Base-by-base conservation (phyloP, 2,329 filamentous ascomycete species). In the Trichoderma koningii region DNA sequence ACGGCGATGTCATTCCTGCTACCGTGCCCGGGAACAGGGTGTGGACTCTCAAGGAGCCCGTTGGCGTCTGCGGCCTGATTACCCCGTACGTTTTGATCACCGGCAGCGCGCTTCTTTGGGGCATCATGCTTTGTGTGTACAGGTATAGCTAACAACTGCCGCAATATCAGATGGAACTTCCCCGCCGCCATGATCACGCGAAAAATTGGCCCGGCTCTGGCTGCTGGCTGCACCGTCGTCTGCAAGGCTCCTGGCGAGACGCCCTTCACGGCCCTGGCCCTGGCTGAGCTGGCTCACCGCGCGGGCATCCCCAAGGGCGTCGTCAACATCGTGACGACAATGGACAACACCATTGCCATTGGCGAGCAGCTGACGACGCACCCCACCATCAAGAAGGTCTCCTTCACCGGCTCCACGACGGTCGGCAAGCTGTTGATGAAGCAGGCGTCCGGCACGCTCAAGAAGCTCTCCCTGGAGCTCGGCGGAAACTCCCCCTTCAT, bases 401-500 rank as follows among this genome's bases (percentile, higher is more conserved):
- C 92, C 15, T 99, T 99, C 77, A 98, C 95, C 0, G 95, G 95
- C 56, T 97, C 79, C 23, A 90, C 87, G 0, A 77, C 74, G 51
- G 87, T 90, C 44, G 87, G 87, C 38, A 89, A 89, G 75, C 82
- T 89, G 7, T 86, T 99, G 63, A 97, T 97, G 93, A 90, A 91
- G 80, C 93, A 97, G 78, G 89, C 90, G 12, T 87, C 93, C 0
- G 84, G 86, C 47, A 97, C 93, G 0, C 80, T 97, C 70, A 98
- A 98, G 84, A 85, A 87, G 70, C 75, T 88, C 47, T 95, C 91
- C 0, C 90, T 97, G 76, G 94, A 98, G 76, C 89, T 98, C 1
- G 94, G 94, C 63, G 95, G 94, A 55, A 98, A 98, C 76, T 91
- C 94, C 0, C 94, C 94, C 1, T 96, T 97, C 75, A 97, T 98